Evolutionary conservation across 306 rosid species (phyloP), one percentile per base, ranked within the genome.

Genomic region (Adenanthera pavonina): DNA sequence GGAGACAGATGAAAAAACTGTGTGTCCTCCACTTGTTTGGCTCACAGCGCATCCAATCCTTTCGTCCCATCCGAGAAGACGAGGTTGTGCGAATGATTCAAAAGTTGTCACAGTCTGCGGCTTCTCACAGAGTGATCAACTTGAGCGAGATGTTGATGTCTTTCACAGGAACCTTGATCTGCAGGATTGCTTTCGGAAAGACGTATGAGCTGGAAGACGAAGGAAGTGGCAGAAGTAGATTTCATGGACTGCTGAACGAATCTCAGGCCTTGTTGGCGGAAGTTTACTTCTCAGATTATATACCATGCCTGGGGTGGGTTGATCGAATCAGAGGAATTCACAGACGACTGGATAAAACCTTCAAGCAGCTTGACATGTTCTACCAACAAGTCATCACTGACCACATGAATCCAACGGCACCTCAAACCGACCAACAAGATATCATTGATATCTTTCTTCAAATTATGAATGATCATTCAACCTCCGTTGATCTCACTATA

Each of bases 141-240:
- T 69, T 86, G 34, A 80, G 47, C 2, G 81, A 86, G 25, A 82
- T 40, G 7, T 4, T 82, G 13, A 51, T 84, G 44, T 56, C 60
- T 52, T 61, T 90, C 14, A 72, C 91, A 0, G 78, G 72, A 25
- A 69, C 69, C 4, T 9, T 85, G 3, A 82, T 78, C 0, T 90
- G 91, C 15, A 75, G 87, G 59, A 82, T 87, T 40, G 91, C 87
- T 47, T 89, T 83, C 8, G 90, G 97, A 41, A 89, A 69, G 75
- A 77, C 43, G 52, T 81, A 77, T 40, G 57, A 62, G 44, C 4
- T 25, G 40, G 81, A 75, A 7, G 69, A 54, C 2, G 76, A 75
- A 19, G 83, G 65, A 14, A 30, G 10, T 20, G 75, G 40, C 46
- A 66, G 59, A 49, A 80, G 65, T 8, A 87, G 60, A 30, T 83